phyloP scores from a whole-genome alignment of 2,329 filamentous ascomycete species.

The Aspergillus pseudonomiae region DNA sequence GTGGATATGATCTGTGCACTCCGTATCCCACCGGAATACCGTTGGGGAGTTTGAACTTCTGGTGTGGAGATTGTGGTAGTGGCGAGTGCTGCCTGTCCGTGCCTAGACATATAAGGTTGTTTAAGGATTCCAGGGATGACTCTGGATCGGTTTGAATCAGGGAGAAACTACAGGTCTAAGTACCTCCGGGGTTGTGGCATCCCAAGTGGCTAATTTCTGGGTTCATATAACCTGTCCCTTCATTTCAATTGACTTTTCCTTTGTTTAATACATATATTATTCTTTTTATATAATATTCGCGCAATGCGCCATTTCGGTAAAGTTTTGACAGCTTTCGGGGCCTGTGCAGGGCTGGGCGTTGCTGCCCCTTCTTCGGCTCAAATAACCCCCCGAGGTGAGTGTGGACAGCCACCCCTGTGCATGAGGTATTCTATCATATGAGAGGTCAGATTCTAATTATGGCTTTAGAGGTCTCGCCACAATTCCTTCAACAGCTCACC shows the following conservation, averaged over 20 bases:
- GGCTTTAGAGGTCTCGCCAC: conserved; percentile 42
- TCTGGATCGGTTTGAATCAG: background rate
- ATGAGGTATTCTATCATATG: background rate
- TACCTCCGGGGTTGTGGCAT: background rate
- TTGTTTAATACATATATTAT: background rate
- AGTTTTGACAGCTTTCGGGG: background rate
- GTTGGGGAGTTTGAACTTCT: background rate
- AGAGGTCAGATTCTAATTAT: background rate
- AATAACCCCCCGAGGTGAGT: background rate
- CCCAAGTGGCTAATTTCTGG: background rate
- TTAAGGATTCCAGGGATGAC: background rate
- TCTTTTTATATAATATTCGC: background rate
- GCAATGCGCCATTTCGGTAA: background rate
- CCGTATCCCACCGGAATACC: background rate
- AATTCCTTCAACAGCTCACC: conserved; percentile 44
- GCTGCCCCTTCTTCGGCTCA: background rate
- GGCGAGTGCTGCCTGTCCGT: background rate
- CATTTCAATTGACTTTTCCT: background rate
- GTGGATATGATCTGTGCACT: background rate
- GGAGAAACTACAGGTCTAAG: background rate
- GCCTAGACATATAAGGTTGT: background rate
- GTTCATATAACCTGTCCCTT: background rate
- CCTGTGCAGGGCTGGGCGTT: background rate
- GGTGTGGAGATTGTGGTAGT: background rate
- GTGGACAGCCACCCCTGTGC: background rate